Evolutionary conservation across 2,329 filamentous ascomycete genomes (phyloP).

Genomic region (Hypoxylon sp.): DNA sequence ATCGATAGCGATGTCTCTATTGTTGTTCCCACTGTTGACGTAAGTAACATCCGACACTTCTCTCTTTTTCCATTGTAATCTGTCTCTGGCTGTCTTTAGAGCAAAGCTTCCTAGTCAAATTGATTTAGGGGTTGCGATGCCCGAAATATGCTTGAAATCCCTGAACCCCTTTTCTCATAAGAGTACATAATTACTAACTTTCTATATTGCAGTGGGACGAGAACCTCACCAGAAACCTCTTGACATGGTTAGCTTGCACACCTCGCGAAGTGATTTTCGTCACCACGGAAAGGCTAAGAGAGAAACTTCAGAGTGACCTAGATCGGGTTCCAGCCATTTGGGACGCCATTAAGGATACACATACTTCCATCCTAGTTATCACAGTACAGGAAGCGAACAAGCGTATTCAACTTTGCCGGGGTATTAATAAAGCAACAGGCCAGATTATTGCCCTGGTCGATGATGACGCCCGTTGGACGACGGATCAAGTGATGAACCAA

Average conservation of each 20-base stretch:
- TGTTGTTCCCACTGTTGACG: constrained; percentile 48
- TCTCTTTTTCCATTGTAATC: too few species aligned
- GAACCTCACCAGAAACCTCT: constrained; percentile 39
- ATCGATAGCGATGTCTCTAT: constrained; percentile 47
- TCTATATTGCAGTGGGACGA: constrained; percentile 28
- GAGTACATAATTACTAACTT: too few species aligned
- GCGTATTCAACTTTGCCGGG: constrained; percentile 46
- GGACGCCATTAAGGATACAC: background rate
- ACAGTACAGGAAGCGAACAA: constrained; percentile 46
- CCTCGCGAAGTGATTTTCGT: constrained; percentile 51
- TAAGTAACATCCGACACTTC: too few species aligned
- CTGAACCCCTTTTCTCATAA: too few species aligned
- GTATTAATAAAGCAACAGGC: constrained; percentile 43
- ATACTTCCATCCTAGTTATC: constrained; percentile 34
- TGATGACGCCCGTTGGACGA: constrained; percentile 49
- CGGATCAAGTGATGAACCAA: constrained; percentile 27
- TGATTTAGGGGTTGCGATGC: too few species aligned
- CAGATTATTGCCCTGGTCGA: constrained; percentile 49
- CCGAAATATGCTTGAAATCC: too few species aligned
- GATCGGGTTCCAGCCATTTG: constrained; percentile 21
- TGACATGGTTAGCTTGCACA: constrained; percentile 43
- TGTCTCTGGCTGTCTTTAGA: too few species aligned
- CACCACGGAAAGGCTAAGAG: constrained; percentile 33
- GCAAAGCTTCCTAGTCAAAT: too few species aligned
- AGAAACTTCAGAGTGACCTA: constrained; percentile 1